Evolutionary conservation across 2,329 filamentous ascomycete species (phyloP).

Genomic region (Camptophora hylomeconis): DNA sequence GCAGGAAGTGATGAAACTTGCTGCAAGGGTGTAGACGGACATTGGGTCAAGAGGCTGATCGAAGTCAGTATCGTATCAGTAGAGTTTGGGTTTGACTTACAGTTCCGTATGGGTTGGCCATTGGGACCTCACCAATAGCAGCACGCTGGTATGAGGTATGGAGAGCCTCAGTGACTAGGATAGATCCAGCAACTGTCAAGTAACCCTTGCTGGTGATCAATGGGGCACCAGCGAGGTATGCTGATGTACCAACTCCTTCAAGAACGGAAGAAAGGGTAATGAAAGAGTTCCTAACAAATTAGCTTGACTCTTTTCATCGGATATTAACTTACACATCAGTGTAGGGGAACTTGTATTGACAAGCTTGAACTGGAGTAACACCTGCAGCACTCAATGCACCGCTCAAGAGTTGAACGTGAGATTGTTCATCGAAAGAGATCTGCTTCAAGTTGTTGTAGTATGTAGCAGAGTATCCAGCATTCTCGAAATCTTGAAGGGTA

Average conservation of each 20-base stretch:
- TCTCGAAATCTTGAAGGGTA: conserved; percentile 49
- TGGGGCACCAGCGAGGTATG: conserved; percentile 54
- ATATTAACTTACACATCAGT: too few relatives aligned
- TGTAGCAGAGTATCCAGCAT: conserved; percentile 42
- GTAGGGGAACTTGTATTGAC: conserved; percentile 59
- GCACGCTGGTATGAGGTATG: conserved; percentile 61
- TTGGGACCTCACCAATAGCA: conserved; percentile 43
- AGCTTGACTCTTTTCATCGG: too few relatives aligned
- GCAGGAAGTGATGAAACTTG: conserved; percentile 59
- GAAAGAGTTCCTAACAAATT: too few relatives aligned
- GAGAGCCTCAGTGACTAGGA: conserved; percentile 54
- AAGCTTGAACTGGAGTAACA: conserved; percentile 52
- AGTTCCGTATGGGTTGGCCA: conserved; percentile 58
- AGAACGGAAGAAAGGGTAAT: conserved; percentile 56
- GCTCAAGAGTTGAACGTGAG: conserved; percentile 48
- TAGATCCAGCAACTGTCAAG: conserved; percentile 54
- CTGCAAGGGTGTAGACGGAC: conserved; percentile 60
- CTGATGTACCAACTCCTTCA: conserved; percentile 38
- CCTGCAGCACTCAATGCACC: conserved; percentile 49
- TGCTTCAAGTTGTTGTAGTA: conserved; percentile 48
- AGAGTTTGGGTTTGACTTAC: too few relatives aligned
- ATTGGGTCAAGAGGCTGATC: conserved; percentile 54
- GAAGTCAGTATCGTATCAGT: too few relatives aligned
- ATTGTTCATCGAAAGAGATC: conserved; percentile 50
- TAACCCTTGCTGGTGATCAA: conserved; percentile 47